phyloP scores from a whole-genome alignment of 2,329 filamentous ascomycete species.

The Paraphoma sp. region DNA sequence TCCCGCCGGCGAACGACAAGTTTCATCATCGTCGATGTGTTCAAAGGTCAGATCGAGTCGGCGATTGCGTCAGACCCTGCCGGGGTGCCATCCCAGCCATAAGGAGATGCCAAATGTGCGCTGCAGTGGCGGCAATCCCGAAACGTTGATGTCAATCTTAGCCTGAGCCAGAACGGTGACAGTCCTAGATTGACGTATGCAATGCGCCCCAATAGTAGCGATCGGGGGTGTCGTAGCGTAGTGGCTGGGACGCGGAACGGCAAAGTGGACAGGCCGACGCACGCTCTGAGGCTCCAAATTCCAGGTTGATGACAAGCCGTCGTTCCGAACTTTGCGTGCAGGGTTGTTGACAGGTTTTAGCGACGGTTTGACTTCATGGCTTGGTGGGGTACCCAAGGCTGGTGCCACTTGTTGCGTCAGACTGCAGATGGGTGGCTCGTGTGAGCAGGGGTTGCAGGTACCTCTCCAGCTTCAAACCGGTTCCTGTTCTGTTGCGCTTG shows the following conservation, averaged over 20 bases:
- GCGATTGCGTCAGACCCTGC: neutral
- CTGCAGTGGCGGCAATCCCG: constrained; percentile 1
- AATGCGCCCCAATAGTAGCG: constrained; percentile 6
- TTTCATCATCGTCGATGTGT: too few relatives aligned
- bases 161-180: constrained; percentile 6
- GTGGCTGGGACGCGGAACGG: constrained; percentile 1
- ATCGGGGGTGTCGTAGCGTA: neutral
- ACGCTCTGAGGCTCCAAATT: constrained; percentile 1
- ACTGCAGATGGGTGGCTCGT: constrained; percentile 45
- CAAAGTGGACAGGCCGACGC: constrained; percentile 1
- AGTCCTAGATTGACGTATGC: neutral
- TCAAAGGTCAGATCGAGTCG: neutral
- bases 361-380: constrained; percentile 18
- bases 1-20: too few relatives aligned
- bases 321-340: constrained; percentile 20
- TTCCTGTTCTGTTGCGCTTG: constrained; percentile 37
- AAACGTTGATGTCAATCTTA: constrained; percentile 13
- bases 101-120: neutral
- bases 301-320: neutral
- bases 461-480: constrained; percentile 44
- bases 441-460: constrained; percentile 39
- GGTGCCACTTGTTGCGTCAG: constrained; percentile 47
- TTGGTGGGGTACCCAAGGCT: constrained; percentile 28
- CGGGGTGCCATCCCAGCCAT: neutral
- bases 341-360: constrained; percentile 43